Percentiles rank a stretch among this genome's conserved stretches.
These are phyloP conservation scores for Alternaria brassicicola DNA, from an alignment of 2,329 filamentous ascomycete species.

Conservation along the genomic window DNA sequence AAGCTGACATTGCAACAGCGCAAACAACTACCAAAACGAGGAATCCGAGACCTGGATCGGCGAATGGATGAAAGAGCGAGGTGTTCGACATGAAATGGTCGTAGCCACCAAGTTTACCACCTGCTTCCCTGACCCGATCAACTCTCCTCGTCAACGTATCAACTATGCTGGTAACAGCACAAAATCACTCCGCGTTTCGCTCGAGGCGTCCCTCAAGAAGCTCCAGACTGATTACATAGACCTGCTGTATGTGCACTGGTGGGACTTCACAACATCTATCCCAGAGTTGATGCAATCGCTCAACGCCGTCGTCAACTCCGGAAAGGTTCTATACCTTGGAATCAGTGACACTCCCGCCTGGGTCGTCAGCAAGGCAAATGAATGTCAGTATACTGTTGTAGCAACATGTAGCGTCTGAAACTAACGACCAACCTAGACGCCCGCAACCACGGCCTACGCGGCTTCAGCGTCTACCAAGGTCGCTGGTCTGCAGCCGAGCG, in stretches of 20 bases:
- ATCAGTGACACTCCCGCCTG: slow-evolving; percentile 49
- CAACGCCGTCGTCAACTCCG: slow-evolving; percentile 42
- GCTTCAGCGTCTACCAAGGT: slow-evolving; percentile 73
- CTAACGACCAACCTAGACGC: slow-evolving; percentile 57
- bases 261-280: slow-evolving; percentile 49
- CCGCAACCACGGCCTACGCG: slow-evolving; percentile 70
- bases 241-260: slow-evolving; percentile 51
- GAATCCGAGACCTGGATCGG: slow-evolving; percentile 58
- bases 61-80: slow-evolving; percentile 57
- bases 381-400: slow-evolving; percentile 40
- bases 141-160: slow-evolving; percentile 33
- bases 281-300: slow-evolving; percentile 48
- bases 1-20: slow-evolving; percentile 30
- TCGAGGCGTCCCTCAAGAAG: slow-evolving; percentile 51
- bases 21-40: slow-evolving; percentile 57
- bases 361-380: slow-evolving; percentile 56
- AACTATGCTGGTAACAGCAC: slow-evolving; percentile 54
- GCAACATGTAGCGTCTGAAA: neutral
- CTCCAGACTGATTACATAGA: slow-evolving; percentile 52
- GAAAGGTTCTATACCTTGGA: slow-evolving; percentile 51
- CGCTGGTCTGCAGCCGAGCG: slow-evolving; percentile 65
- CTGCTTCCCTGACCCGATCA: slow-evolving; percentile 29
- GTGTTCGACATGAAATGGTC: slow-evolving; percentile 58
- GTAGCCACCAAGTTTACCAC: slow-evolving; percentile 62
- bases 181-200: slow-evolving; percentile 47